These are phyloP conservation scores for Striga asiatica DNA, from an alignment of 257 asterid species.

Conservation along the genomic window DNA sequence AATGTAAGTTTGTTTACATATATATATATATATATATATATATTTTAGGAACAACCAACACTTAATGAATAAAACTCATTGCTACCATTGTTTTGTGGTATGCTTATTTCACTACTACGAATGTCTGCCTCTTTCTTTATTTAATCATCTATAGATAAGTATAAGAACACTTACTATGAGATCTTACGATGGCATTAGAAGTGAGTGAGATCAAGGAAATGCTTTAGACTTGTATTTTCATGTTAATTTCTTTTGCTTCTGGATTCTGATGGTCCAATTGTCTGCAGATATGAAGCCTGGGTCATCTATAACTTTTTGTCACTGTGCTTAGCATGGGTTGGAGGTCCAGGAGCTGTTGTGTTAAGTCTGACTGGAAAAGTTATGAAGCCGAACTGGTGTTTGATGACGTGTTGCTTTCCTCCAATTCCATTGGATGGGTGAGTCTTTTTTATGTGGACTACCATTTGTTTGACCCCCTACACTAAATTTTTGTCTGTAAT, in stretches of 20 bases:
- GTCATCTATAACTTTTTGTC: conserved; percentile 96
- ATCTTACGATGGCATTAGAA: neutral
- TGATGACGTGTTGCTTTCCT: conserved; percentile 93
- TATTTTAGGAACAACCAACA: neutral
- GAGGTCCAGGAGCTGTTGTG: conserved; percentile 99
- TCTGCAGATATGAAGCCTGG: conserved; percentile 98
- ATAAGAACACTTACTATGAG: neutral
- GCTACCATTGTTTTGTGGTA: neutral
- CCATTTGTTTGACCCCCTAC: conserved; percentile 7
- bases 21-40: no score
- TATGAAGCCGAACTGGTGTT: conserved; percentile 84
- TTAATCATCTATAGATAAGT: neutral
- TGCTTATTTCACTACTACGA: neutral
- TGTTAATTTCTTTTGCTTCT: conserved; percentile 3
- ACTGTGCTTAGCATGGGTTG: conserved; percentile 98
- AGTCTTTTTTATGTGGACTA: conserved; percentile 21
- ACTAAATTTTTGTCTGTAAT: conserved; percentile 2
- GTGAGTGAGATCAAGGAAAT: neutral
- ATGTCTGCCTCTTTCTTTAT: neutral
- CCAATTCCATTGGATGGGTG: conserved; percentile 92
- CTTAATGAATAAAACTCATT: neutral
- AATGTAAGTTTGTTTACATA: conserved; percentile 48
- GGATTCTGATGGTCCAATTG: conserved; percentile 9
- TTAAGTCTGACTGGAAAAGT: conserved; percentile 70
- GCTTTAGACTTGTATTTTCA: neutral